Conservation (phyloP, 2,329 filamentous ascomycete species). For the Apiospora aurea region DNA sequence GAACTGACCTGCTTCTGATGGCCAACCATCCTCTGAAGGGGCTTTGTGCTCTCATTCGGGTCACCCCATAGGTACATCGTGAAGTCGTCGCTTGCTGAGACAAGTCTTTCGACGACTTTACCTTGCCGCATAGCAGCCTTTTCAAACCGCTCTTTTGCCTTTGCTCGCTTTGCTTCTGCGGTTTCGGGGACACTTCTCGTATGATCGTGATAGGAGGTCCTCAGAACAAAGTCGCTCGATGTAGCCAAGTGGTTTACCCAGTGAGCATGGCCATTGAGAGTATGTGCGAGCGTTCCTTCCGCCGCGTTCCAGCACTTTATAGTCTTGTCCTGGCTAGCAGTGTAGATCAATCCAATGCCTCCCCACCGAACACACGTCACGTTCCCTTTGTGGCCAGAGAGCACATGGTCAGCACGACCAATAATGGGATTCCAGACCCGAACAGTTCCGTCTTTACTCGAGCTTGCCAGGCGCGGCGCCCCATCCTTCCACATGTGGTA, state of each 20-base stretch:
- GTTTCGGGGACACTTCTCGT: slow-evolving; percentile 70
- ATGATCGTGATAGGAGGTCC: slow-evolving; percentile 89
- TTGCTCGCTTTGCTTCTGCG: slow-evolving; percentile 73
- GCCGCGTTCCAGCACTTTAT: slow-evolving; percentile 88
- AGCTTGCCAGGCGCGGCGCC: slow-evolving; percentile 82
- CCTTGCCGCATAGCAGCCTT: slow-evolving; percentile 81
- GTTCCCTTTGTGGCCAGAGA: slow-evolving; percentile 87
- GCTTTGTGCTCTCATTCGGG: slow-evolving; percentile 78
- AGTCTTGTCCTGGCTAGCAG: slow-evolving; percentile 88
- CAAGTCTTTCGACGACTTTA: slow-evolving; percentile 80
- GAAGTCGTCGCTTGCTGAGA: slow-evolving; percentile 93
- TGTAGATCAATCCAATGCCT: slow-evolving; percentile 85
- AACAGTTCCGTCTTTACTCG: slow-evolving; percentile 88
- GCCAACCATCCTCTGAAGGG: slow-evolving; percentile 85
- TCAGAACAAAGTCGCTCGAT: slow-evolving; percentile 88
- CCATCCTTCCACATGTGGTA: slow-evolving; percentile 81
- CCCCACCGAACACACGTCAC: slow-evolving; percentile 96
- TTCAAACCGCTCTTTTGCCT: slow-evolving; percentile 84
- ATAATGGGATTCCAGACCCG: slow-evolving; percentile 86
- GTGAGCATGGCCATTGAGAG: slow-evolving; percentile 82
- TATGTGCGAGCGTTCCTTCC: slow-evolving; percentile 81
- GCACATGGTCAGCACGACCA: slow-evolving; percentile 78
- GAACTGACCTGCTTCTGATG: slow-evolving; percentile 72
- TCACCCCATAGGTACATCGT: slow-evolving; percentile 93
- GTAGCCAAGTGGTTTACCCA: slow-evolving; percentile 96